Conservation (phyloP, 805 yeast species). For the Candida awuae region DNA sequence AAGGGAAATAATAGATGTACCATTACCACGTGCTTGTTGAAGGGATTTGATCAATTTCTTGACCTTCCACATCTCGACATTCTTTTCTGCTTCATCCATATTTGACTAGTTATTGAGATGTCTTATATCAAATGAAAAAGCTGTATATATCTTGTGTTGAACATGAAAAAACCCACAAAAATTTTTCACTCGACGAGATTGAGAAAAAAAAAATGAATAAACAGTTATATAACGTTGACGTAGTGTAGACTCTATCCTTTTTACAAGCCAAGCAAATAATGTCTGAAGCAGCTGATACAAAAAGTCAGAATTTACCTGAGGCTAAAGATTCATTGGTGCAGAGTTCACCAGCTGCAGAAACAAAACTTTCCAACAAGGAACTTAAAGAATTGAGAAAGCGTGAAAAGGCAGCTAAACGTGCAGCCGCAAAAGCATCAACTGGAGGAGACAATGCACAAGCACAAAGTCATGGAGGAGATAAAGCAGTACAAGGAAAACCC, state of each 20-base stretch:
- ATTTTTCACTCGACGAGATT: constrained; percentile 5
- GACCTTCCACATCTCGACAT: constrained; percentile 98
- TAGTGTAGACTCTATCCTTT: no score
- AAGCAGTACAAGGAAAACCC: no score
- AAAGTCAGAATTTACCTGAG: constrained; percentile 8
- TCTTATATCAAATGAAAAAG: neutral
- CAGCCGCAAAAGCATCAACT: constrained; percentile 50
- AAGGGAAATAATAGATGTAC: constrained; percentile 97
- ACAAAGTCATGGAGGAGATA: no score
- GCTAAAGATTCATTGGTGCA: no score
- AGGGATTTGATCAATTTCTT: constrained; percentile 85
- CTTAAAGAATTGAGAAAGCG: constrained; percentile 79
- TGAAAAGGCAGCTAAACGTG: constrained; percentile 88
- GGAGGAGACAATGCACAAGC: constrained; percentile 8
- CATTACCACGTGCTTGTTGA: constrained; percentile 93
- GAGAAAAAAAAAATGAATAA: constrained; percentile 3
- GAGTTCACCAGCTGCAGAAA: no score
- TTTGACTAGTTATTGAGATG: neutral
- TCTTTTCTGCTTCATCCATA: constrained; percentile 86
- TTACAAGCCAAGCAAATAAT: neutral
- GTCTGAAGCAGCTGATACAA: constrained; percentile 1
- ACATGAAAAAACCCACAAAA: neutral
- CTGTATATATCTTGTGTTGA: no score
- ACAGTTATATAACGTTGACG: no score
- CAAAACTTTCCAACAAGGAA: constrained; percentile 62